phyloP scores from a whole-genome alignment of 805 yeast genomes.

The Saturnispora dispora region DNA sequence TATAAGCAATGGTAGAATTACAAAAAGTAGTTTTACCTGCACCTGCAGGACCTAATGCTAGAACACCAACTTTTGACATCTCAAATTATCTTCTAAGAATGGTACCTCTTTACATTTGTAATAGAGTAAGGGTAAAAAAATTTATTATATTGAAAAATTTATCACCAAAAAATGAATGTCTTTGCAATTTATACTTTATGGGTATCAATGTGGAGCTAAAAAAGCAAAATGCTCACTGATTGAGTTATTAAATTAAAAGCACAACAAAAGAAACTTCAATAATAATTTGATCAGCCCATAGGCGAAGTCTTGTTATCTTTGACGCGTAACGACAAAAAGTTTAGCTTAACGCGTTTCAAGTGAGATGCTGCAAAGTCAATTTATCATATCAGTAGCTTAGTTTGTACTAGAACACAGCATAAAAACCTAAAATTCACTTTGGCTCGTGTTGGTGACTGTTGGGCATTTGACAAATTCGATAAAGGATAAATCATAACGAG shows the following conservation, averaged over 20 bases:
- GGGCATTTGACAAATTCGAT: too few relatives aligned
- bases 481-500: too few relatives aligned
- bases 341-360: not conserved
- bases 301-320: not conserved
- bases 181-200: not conserved
- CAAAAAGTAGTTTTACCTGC: constrained; percentile 94
- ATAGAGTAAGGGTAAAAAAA: not conserved
- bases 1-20: constrained; percentile 73
- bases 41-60: constrained; percentile 96
- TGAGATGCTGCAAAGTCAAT: not conserved
- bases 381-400: not conserved
- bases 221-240: not conserved
- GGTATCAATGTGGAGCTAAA: not conserved
- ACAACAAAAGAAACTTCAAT: not conserved
- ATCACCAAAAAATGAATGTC: not conserved
- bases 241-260: not conserved
- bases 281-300: not conserved
- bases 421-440: not conserved
- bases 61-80: constrained; percentile 92
- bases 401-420: not conserved
- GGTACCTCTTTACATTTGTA: not conserved
- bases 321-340: not conserved
- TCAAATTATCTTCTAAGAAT: not conserved
- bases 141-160: not conserved
- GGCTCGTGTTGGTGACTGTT: not conserved